Evolutionary conservation across 768 basidiomycete species (phyloP), one percentile per base, ranked within the genome.

Genomic region (Boletus rubropictus): DNA sequence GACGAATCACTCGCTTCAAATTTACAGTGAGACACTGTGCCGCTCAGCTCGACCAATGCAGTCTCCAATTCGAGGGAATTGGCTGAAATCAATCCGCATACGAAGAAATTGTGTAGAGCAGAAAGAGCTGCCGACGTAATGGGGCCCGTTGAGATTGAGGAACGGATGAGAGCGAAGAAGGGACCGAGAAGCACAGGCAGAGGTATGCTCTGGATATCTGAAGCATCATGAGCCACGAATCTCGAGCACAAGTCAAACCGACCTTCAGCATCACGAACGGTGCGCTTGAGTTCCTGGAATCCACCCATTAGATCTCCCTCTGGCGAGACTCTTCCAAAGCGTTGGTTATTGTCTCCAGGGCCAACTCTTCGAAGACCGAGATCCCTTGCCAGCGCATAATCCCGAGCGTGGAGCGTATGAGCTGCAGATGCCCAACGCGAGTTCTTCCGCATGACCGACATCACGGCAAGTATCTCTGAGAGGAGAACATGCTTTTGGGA

Each of bases 1-100:
- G 93, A 91, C 2, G 90, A 90, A 62, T 97, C 93, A 59, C 89
- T 95, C 4, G 90, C 89, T 68, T 98, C 95, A 61, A 99, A 99
- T 69, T 95, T 93, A 76, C 95, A 97, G 60, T 91, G 90, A 5
- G 95, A 91, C 11, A 94, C 80, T 0, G 95, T 84, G 50, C 79
- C 85, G 64, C 93, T 94, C 49, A 96, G 76, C 52, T 91, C 89
- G 15, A 82, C 73, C 42, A 98, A 76, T 5, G 86, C 86, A 44
- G 70, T 62, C 53, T 84, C 77, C 51, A 94, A 68, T 31, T 74
- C 70, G 41, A 74, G 52, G 35, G 86, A 78, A 32, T 70, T 62
- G 12, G 78, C 68, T 9, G 73, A 75, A 40, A 95, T 81, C 59
- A 94, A 72, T 21, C 81, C 81, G 60, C 81, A 89, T 35, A 81